phyloP scores from a whole-genome alignment of 495 filamentous ascomycete genomes.

The Xylaria acuta region DNA sequence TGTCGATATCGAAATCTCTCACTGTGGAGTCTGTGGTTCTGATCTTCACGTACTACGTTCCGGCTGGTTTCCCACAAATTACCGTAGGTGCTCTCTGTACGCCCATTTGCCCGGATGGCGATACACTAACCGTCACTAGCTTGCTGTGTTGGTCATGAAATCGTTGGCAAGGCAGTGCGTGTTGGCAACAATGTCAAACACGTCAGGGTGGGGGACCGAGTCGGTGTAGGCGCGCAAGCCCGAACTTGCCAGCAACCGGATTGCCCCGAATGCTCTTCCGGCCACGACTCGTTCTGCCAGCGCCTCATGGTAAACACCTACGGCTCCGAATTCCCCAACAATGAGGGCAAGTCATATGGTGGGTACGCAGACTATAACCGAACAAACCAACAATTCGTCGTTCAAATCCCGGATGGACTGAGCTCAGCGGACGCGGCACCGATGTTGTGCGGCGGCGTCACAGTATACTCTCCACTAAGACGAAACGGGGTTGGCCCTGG shows the following conservation, averaged over 20 bases:
- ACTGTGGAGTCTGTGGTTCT: conserved; percentile 84
- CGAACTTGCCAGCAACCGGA: conserved; percentile 66
- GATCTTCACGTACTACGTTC: conserved; percentile 78
- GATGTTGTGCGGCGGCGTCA: conserved; percentile 85
- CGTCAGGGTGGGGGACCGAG: conserved; percentile 79
- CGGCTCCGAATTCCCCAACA: conserved; percentile 67
- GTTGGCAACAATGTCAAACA: conserved; percentile 69
- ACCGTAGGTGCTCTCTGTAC: conserved; percentile 31
- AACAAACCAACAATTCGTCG: conserved; percentile 73
- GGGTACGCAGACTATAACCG: conserved; percentile 78
- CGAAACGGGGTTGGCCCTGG: conserved; percentile 78
- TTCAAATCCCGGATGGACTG: conserved; percentile 74
- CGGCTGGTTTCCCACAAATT: conserved; percentile 62
- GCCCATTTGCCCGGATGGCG: not conserved
- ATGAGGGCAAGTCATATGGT: conserved; percentile 64
- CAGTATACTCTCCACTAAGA: conserved; percentile 74
- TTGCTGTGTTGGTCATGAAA: conserved; percentile 61
- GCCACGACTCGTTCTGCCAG: conserved; percentile 71
- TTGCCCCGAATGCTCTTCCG: conserved; percentile 72
- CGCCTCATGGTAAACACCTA: conserved; percentile 70
- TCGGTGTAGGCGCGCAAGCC: conserved; percentile 85
- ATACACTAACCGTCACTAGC: conserved; percentile 29
- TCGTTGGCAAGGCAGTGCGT: conserved; percentile 76
- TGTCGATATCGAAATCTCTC: conserved; percentile 77
- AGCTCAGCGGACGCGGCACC: conserved; percentile 68